Base-by-base conservation (phyloP, 768 basidiomycete species). In the Epithele typhae region DNA sequence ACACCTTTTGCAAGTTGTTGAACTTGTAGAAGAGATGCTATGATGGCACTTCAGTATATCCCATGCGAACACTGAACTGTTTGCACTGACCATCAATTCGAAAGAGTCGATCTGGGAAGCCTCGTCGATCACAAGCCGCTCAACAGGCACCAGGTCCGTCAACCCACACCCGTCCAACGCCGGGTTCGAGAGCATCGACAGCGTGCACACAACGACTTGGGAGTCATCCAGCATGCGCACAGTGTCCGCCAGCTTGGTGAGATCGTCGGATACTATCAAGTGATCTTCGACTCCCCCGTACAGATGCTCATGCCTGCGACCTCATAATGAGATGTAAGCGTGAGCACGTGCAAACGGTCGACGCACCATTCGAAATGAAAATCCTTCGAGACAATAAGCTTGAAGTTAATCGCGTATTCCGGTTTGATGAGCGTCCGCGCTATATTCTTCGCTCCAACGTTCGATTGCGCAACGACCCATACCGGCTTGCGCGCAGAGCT, bases 361-460 rank as follows among this genome's bases (percentile, higher is more conserved):
- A 30, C 27, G 18, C 25, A 63, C 64, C 64, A 65, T 39, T 59
- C 61, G 15, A 52, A 47, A 22, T 54, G 43, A 37, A 65, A 65
- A n/a, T 64, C 64, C 9, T 49, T 40, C 7, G 64, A 65, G 1
- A 65, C 62, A 4, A 65, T 21, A n/a, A 91, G 69, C 46, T 70
- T 78, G 78, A 83, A 91, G 11, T 74, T 56, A 46, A 87, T 72
- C 0, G 65, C 68, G 55, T 73, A 66, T n/a, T 70, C 61, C 25
- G 72, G 57, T 30, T 30, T 30, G 14, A 14, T 14, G 27, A 91
- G 65, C 63, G 82, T 86, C 57, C 82, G 78, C 32, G 86, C 88
- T 62, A 91, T 90, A 53, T 91, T 91, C 62, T 88, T 88, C 21
- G 90, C 88, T 11, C 84, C 88, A 37, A 90, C 79, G 65, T 91